Evolutionary conservation across 2,329 filamentous ascomycete species (phyloP).

Genomic region (Aspergillus pseudoviridinutans): DNA sequence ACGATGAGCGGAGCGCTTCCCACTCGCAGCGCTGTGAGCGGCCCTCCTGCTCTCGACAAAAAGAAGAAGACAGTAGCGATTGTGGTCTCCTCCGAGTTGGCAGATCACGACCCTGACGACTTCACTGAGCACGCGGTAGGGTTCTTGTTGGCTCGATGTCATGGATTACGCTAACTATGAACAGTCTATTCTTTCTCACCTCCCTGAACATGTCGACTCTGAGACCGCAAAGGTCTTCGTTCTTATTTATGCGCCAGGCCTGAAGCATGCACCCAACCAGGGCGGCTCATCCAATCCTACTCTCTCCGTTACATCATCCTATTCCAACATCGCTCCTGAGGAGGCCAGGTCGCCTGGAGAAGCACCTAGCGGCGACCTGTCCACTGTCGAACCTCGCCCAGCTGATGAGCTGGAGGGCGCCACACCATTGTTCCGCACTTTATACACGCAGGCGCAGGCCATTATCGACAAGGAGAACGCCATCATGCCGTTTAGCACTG

Average conservation of each 20-base stretch:
- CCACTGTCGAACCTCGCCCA: constrained; percentile 42
- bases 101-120: constrained; percentile 53
- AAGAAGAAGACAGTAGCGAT: constrained; percentile 78
- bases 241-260: constrained; percentile 78
- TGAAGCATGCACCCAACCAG: constrained; percentile 57
- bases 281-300: constrained; percentile 50
- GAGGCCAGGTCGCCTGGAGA: constrained; percentile 50
- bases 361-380: constrained; percentile 53
- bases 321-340: constrained; percentile 76
- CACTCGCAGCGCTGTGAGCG: constrained; percentile 32
- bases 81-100: constrained; percentile 75
- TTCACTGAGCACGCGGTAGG: constrained; percentile 74
- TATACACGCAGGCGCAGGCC: constrained; percentile 73
- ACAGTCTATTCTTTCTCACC: constrained; percentile 82
- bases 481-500: constrained; percentile 82
- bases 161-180: constrained; percentile 1
- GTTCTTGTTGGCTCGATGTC: constrained; percentile 29
- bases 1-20: constrained; percentile 29
- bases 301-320: constrained; percentile 71
- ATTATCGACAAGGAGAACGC: constrained; percentile 82
- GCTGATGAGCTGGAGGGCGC: constrained; percentile 44
- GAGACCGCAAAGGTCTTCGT: constrained; percentile 75
- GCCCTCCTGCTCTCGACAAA: constrained; percentile 32
- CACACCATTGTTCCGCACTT: constrained; percentile 66
- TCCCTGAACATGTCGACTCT: constrained; percentile 72